These are phyloP conservation scores for Alternaria longipes DNA, from an alignment of 2,329 filamentous ascomycete genomes.

Conservation along the genomic window DNA sequence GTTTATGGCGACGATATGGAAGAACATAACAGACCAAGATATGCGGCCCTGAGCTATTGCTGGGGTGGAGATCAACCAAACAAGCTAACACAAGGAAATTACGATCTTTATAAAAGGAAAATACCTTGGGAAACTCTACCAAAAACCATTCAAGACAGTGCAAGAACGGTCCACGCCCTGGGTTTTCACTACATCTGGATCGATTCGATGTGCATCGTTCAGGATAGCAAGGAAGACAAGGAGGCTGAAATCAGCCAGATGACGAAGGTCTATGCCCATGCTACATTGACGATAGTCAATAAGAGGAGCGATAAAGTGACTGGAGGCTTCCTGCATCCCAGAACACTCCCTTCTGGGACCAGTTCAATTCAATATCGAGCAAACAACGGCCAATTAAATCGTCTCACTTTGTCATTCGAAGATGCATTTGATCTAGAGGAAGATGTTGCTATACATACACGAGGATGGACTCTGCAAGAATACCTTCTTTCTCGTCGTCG, in stretches of 20 bases:
- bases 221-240: neutral
- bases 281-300: neutral
- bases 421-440: too few relatives aligned
- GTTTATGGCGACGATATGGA: neutral
- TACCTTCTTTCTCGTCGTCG: neutral
- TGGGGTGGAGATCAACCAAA: neutral
- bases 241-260: neutral
- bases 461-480: neutral
- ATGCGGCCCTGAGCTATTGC: neutral
- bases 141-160: neutral
- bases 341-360: rapidly evolving
- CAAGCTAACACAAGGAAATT: neutral
- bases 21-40: neutral
- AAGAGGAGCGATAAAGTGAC: neutral
- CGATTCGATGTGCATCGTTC: neutral
- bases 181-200: neutral
- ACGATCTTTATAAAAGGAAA: neutral
- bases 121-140: neutral
- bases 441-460: rapidly evolving
- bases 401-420: rapidly evolving
- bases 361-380: neutral
- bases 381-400: rapidly evolving
- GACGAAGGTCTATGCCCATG: neutral
- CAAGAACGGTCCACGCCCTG: neutral
- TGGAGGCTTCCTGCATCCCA: neutral